phyloP scores from a whole-genome alignment of 768 basidiomycete genomes.

The Rhizopogon vinicolor region DNA sequence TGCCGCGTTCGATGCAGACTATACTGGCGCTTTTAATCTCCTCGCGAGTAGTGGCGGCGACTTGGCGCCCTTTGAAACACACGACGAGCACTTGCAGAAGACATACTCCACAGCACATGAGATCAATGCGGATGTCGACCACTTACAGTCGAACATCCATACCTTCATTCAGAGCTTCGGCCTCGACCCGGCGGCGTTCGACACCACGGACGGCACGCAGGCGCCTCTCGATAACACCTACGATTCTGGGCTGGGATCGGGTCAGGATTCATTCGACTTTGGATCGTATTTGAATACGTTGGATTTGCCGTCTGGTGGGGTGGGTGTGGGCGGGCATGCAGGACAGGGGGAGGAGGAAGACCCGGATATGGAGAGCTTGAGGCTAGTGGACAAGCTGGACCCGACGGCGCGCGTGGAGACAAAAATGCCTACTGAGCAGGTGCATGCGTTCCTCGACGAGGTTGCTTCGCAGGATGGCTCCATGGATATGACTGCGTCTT shows the following conservation, averaged over 20 bases:
- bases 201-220: not conserved
- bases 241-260: not conserved
- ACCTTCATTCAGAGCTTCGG: slow-evolving; percentile 70
- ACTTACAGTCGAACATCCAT: slow-evolving; percentile 63
- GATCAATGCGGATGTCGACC: slow-evolving; percentile 70
- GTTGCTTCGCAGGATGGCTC: slow-evolving; percentile 31
- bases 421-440: slow-evolving; percentile 28
- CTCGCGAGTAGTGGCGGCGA: slow-evolving; percentile 23
- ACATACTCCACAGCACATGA: slow-evolving; percentile 58
- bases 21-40: slow-evolving; percentile 17
- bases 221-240: slow-evolving; percentile 4
- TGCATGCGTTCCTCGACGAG: slow-evolving; percentile 41
- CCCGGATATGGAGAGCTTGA: slow-evolving; percentile 20
- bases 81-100: slow-evolving; percentile 42
- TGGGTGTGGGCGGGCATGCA: slow-evolving; percentile 8
- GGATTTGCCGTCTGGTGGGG: slow-evolving; percentile 27
- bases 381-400: slow-evolving; percentile 29
- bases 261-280: slow-evolving; percentile 32
- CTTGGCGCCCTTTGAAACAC: slow-evolving; percentile 28
- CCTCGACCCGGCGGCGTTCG: slow-evolving; percentile 43
- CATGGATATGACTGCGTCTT: not conserved
- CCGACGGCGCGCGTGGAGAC: slow-evolving; percentile 22
- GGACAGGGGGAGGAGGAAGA: slow-evolving; percentile 21
- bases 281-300: slow-evolving; percentile 30
- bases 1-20: slow-evolving; percentile 14